phyloP scores from a whole-genome alignment of 352 stramenopile genomes.

The Phytopythium helicoides region DNA sequence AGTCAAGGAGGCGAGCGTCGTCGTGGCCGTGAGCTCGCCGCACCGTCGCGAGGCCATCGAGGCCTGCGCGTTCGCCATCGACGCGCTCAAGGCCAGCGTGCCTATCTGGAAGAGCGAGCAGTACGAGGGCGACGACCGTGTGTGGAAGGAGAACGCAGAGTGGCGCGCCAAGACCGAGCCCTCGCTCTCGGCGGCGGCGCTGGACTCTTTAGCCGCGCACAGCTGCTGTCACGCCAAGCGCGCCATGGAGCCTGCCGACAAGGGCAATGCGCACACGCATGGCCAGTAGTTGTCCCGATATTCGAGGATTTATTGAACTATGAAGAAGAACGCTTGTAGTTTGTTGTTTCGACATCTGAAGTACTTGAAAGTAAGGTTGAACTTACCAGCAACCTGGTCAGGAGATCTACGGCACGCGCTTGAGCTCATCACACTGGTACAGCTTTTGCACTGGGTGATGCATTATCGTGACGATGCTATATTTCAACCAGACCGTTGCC shows the following conservation, averaged over 20 bases:
- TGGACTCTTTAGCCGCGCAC: not conserved
- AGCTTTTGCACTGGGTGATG: no score
- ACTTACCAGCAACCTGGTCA: no score
- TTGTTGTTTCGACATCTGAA: no score
- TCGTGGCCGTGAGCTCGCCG: slow-evolving; percentile 94
- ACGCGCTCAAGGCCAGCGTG: slow-evolving; percentile 96
- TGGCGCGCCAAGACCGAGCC: slow-evolving; percentile 48
- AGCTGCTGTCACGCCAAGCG: slow-evolving; percentile 50
- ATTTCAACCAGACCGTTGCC: no score
- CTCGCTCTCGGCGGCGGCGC: slow-evolving; percentile 10
- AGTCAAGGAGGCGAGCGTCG: slow-evolving; percentile 92
- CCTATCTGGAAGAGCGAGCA: slow-evolving; percentile 98
- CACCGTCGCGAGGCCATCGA: slow-evolving; percentile 93
- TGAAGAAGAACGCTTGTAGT: no score
- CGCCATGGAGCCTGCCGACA: slow-evolving; percentile 39
- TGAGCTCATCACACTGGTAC: no score
- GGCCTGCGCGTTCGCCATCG: slow-evolving; percentile 93
- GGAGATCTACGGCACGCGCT: no score
- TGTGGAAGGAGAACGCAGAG: slow-evolving; percentile 96
- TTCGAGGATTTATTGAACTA: no score
- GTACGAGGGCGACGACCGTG: slow-evolving; percentile 88
- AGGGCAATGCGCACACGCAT: not conserved
- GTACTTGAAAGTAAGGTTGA: no score
- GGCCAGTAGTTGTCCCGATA: no score
- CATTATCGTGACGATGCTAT: no score